Evolutionary conservation across 495 filamentous ascomycete genomes (phyloP).

Genomic region (Schizothecium vesticola): DNA sequence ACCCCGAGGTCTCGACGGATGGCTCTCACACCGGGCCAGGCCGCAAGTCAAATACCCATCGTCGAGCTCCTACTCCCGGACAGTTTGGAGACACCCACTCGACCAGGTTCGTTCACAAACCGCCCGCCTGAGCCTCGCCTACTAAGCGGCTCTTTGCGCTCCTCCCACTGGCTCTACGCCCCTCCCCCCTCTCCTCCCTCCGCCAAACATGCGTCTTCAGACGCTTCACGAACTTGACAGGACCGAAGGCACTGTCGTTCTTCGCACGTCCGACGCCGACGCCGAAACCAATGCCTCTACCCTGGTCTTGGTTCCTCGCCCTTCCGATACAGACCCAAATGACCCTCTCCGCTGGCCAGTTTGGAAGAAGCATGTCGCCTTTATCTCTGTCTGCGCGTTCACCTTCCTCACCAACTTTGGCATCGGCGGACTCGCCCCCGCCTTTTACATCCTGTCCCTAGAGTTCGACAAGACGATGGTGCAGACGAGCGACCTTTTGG

Average conservation of each 20-base stretch:
- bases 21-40: neutral
- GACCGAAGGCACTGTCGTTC: conserved; percentile 28
- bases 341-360: conserved; percentile 33
- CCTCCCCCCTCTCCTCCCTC: neutral
- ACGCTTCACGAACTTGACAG: conserved; percentile 29
- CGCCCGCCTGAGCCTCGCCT: neutral
- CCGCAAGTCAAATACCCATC: neutral
- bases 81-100: neutral
- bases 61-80: neutral
- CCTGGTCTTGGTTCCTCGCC: conserved; percentile 29
- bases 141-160: neutral
- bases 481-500: conserved; percentile 25
- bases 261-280: conserved; percentile 14
- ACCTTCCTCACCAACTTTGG: conserved; percentile 41
- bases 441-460: conserved; percentile 25
- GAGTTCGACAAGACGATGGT: conserved; percentile 26
- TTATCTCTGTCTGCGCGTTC: conserved; percentile 28
- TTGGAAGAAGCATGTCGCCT: conserved; percentile 30
- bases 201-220: conserved; percentile 23
- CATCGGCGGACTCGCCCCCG: conserved; percentile 28
- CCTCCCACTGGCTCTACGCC: neutral
- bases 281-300: conserved; percentile 14
- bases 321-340: conserved; percentile 31
- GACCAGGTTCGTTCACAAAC: neutral
- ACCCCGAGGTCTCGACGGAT: neutral